phyloP scores from a whole-genome alignment of 148 eudicot species.

The Rhododendron henanense region DNA sequence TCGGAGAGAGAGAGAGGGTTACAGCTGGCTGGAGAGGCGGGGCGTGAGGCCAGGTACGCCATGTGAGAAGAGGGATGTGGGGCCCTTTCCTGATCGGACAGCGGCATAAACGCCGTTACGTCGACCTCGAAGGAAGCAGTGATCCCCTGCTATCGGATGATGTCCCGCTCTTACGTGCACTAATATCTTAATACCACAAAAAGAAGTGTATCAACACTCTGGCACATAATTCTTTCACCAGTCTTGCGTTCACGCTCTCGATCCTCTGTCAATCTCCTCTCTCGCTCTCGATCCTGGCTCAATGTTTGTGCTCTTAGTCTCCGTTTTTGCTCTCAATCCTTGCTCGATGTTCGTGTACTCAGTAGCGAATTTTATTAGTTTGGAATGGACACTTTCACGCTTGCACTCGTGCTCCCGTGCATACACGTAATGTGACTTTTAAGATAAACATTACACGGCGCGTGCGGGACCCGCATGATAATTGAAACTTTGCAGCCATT shows the following conservation, averaged over 20 bases:
- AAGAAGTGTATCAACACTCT: not conserved
- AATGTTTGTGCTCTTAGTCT: too few species aligned
- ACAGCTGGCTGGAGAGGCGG: conserved; percentile 8
- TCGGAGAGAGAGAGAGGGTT: not conserved
- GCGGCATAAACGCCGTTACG: not conserved
- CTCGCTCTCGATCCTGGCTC: not conserved
- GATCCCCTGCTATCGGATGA: not conserved
- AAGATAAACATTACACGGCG: too few species aligned
- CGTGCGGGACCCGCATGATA: too few species aligned
- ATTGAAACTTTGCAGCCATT: too few species aligned
- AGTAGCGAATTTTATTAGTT: too few species aligned
- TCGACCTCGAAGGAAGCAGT: not conserved
- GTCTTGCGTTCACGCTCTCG: not conserved
- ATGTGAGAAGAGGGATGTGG: conserved; percentile 7
- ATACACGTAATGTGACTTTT: too few species aligned
- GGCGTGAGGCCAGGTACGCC: not conserved
- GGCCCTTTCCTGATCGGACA: not conserved
- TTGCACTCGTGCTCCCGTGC: too few species aligned
- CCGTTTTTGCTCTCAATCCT: too few species aligned
- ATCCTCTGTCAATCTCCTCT: too few species aligned
- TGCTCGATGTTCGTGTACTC: not conserved
- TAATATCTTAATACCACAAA: not conserved
- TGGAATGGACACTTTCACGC: too few species aligned
- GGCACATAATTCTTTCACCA: too few species aligned
- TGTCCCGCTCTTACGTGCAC: not conserved